Conservation (phyloP, 495 filamentous ascomycete species). For the Hyphodiscus hymeniophilus region DNA sequence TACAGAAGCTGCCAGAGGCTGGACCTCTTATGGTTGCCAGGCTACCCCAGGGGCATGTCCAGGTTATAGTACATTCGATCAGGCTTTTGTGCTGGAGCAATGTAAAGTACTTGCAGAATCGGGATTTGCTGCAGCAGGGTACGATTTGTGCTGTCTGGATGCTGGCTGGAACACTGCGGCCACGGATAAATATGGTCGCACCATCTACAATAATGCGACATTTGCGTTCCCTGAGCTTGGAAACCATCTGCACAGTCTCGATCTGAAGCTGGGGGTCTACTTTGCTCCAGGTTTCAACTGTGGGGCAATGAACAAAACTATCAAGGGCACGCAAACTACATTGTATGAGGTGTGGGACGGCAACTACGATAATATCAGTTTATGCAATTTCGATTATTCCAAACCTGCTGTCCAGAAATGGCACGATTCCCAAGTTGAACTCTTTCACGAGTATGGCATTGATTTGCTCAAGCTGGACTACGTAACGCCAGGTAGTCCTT, state of each 20-base stretch:
- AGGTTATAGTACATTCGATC: neutral
- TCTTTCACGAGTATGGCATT: slow-evolving; percentile 16
- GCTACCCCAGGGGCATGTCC: slow-evolving; percentile 1
- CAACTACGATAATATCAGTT: slow-evolving; percentile 11
- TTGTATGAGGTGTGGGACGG: slow-evolving; percentile 21
- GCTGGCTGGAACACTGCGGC: slow-evolving; percentile 21
- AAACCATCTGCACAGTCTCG: slow-evolving; percentile 20
- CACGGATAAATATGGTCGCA: slow-evolving; percentile 5
- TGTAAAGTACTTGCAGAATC: slow-evolving; percentile 2
- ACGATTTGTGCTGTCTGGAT: slow-evolving; percentile 20
- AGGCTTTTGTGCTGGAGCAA: slow-evolving; percentile 3
- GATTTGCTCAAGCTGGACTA: slow-evolving; percentile 27
- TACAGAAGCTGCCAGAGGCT: slow-evolving; percentile 15
- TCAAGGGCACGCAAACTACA: slow-evolving; percentile 22
- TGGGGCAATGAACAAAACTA: slow-evolving; percentile 19
- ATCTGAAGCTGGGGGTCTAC: slow-evolving; percentile 25
- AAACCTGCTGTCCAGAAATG: slow-evolving; percentile 24
- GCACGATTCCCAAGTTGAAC: slow-evolving; percentile 26
- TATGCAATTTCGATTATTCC: slow-evolving; percentile 18
- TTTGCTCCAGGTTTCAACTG: slow-evolving; percentile 23
- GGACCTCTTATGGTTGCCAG: slow-evolving; percentile 21
- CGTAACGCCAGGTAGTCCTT: slow-evolving; percentile 23
- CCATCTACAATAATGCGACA: slow-evolving; percentile 18
- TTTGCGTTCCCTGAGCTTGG: slow-evolving; percentile 21
- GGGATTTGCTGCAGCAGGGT: neutral